phyloP scores from a whole-genome alignment of 495 filamentous ascomycete species.

The Penicillium psychrofluorescens region DNA sequence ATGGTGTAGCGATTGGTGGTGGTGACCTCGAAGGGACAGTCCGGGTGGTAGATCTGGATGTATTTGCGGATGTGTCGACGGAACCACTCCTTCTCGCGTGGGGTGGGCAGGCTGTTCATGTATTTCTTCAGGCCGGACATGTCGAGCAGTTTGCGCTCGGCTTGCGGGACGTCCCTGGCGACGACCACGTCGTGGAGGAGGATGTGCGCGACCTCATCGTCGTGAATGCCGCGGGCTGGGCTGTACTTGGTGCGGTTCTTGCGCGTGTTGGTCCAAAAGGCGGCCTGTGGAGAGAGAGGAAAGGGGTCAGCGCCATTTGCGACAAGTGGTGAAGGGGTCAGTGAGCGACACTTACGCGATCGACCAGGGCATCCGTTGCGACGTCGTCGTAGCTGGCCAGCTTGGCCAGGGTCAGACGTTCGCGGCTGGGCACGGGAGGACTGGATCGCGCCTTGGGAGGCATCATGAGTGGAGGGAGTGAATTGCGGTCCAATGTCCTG shows the following conservation, averaged over 20 bases:
- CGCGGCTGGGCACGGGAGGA: constrained; percentile 41
- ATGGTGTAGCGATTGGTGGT: constrained; percentile 97
- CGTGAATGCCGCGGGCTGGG: constrained; percentile 68
- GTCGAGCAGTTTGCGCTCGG: constrained; percentile 64
- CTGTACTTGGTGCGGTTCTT: constrained; percentile 89
- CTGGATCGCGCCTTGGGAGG: constrained; percentile 34
- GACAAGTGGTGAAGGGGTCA: constrained; percentile 9
- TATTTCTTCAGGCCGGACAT: constrained; percentile 71
- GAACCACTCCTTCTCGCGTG: constrained; percentile 84
- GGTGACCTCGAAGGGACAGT: constrained; percentile 88
- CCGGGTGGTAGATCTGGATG: constrained; percentile 84
- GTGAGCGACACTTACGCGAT: constrained; percentile 61
- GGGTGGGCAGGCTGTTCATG: constrained; percentile 52
- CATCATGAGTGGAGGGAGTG: constrained; percentile 16
- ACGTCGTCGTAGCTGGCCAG: constrained; percentile 93
- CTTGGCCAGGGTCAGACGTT: constrained; percentile 75
- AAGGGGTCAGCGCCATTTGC: not conserved
- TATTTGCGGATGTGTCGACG: constrained; percentile 81
- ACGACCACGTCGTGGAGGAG: constrained; percentile 71
- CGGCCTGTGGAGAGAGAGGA: constrained; percentile 50
- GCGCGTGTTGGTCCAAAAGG: constrained; percentile 91
- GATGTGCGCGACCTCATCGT: constrained; percentile 73
- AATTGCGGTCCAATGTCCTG: not conserved
- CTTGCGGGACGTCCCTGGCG: constrained; percentile 58
- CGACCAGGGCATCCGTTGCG: constrained; percentile 89